Evolutionary conservation across 257 asterid genomes (phyloP), one percentile per base, ranked within the genome.

Genomic region (Anisodus acutangulus): DNA sequence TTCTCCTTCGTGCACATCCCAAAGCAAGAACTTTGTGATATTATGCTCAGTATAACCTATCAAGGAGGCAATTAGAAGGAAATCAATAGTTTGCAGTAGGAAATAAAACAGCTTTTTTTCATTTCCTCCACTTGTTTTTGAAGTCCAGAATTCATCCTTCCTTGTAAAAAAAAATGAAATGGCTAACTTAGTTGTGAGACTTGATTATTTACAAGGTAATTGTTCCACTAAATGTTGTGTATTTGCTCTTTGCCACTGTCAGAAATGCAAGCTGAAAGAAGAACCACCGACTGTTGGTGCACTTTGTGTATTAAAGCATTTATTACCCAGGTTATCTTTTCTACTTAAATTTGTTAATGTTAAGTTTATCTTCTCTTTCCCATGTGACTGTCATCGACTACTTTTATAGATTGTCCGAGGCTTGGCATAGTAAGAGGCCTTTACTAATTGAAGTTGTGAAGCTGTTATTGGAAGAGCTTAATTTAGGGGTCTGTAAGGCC

Each of bases 211-310:
- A 71, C 58, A 43, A 9, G 58, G 58, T 71, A 71, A 71, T 71
- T 47, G n/a, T 47, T 72, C 43, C 43, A 47, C 41, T 72, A 47
- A 47, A 47, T 47, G 60, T 31, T 6, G 17, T 80, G 39, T 82
- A 80, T 82, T 57, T 41, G 51, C 85, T 57, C 78, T 43, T 86
- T 86, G 78, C 82, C 67, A 62, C 59, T 62, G 84, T 87, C 94
- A 96, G 99, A 96, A 95, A 94, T 93, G 98, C 97, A 90, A 95
- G 98, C 86, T 93, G 90, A 96, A 93, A 86, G 98, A 96, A 91
- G 98, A 94, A 83, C 90, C 93, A 69, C 81, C 90, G 86, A 90
- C 98, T 68, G 94, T 93, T 91, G 98, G 98, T 79, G 93, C 99
- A 79, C 97, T 96, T 76, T 89, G 95, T 88, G 99, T 92, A 80